Evolutionary conservation across 1,284 basidiomycete species (phyloP).

Genomic region (Trametes polyzona): DNA sequence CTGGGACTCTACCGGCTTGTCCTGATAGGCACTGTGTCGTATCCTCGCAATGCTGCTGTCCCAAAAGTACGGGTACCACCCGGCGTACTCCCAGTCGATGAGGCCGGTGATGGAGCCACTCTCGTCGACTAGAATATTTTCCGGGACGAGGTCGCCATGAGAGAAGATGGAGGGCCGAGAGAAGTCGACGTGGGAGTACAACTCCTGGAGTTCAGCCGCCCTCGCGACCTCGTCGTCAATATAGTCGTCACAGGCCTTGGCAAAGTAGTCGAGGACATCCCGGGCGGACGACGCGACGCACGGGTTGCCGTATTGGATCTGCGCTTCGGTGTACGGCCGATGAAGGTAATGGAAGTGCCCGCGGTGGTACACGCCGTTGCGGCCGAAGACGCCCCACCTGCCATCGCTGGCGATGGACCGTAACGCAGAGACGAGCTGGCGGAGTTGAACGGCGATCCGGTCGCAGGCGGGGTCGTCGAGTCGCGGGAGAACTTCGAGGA

Average conservation of each 20-base stretch:
- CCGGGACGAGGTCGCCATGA: conserved; percentile 1
- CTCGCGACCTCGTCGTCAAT: not conserved
- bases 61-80: conserved; percentile 7
- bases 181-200: not conserved
- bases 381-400: not conserved
- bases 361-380: not conserved
- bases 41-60: not conserved
- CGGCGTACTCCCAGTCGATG: conserved; percentile 2
- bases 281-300: not conserved
- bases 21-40: not conserved
- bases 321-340: not conserved
- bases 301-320: not conserved
- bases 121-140: conserved; percentile 1
- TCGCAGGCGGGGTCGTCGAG: not conserved
- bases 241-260: not conserved
- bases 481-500: not conserved
- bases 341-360: not conserved
- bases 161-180: not conserved
- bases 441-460: not conserved
- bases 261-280: conserved; percentile 1
- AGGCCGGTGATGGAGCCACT: not conserved
- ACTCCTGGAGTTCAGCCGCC: not conserved
- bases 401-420: not conserved
- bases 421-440: not conserved
- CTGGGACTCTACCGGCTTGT: not conserved